Conservation (phyloP, 805 yeast species). For the Peterozyma xylosa region DNA sequence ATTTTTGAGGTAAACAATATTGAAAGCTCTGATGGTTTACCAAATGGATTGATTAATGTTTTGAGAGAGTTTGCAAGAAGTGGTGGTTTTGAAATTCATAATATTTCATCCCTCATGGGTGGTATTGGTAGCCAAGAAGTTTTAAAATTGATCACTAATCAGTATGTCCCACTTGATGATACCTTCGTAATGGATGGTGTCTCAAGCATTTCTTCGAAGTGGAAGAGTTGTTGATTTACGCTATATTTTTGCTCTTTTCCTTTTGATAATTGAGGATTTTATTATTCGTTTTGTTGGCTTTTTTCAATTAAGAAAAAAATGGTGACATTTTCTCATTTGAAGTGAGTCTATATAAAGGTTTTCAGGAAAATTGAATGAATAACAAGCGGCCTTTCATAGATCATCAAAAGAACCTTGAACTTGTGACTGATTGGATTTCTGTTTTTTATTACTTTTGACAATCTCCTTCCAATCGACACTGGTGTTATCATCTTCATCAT, state of each 20-base stretch:
- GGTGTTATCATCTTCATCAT: slow-evolving; percentile 29
- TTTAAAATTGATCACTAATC: slow-evolving; percentile 66
- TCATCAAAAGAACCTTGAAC: slow-evolving; percentile 59
- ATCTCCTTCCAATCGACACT: slow-evolving; percentile 85
- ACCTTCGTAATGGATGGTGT: slow-evolving; percentile 70
- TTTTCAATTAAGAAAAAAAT: too few relatives aligned
- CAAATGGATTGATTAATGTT: slow-evolving; percentile 29
- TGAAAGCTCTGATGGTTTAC: slow-evolving; percentile 11
- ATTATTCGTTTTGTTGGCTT: too few relatives aligned
- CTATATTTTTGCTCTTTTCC: neutral
- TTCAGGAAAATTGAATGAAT: too few relatives aligned
- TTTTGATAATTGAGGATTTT: neutral
- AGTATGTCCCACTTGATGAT: slow-evolving; percentile 74
- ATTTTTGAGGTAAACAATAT: slow-evolving; percentile 13
- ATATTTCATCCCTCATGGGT: slow-evolving; percentile 65
- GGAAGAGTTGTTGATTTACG: neutral
- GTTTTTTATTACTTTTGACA: slow-evolving; percentile 57
- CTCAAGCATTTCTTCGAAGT: slow-evolving; percentile 21
- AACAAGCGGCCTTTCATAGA: slow-evolving; percentile 19
- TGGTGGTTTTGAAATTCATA: slow-evolving; percentile 41
- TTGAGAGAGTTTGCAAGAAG: slow-evolving; percentile 32
- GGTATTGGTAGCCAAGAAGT: slow-evolving; percentile 85
- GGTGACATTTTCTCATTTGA: too few relatives aligned
- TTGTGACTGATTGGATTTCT: slow-evolving; percentile 29
- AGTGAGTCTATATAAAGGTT: too few relatives aligned